phyloP scores from a whole-genome alignment of 2,329 filamentous ascomycete species.

The Plenodomus tracheiphilus region DNA sequence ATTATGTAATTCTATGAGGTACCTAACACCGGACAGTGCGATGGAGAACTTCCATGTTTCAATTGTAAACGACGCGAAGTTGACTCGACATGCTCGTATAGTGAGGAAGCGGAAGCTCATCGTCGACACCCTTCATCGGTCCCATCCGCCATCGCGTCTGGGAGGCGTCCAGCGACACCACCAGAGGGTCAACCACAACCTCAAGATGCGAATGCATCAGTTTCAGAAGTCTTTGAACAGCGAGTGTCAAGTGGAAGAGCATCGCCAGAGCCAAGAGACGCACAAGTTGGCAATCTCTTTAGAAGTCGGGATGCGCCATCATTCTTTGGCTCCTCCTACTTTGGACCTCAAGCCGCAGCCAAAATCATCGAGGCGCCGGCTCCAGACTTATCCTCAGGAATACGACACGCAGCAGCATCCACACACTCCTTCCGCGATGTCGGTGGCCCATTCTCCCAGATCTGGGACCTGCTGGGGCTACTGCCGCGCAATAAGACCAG shows the following conservation, averaged over 20 bases:
- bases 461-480: constrained; percentile 48
- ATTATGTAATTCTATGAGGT: neutral
- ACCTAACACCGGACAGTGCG: constrained; percentile 12
- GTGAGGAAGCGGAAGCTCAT: constrained; percentile 12
- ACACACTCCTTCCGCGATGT: constrained; percentile 33
- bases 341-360: constrained; percentile 22
- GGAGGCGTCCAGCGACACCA: neutral
- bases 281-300: constrained; percentile 21
- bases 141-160: neutral
- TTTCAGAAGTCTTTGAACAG: neutral
- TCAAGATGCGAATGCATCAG: neutral
- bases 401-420: constrained; percentile 18
- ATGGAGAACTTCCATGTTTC: constrained; percentile 20
- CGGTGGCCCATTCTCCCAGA: constrained; percentile 40
- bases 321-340: constrained; percentile 24
- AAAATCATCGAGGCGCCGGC: constrained; percentile 23
- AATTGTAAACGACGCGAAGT: constrained; percentile 19
- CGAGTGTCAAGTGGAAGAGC: constrained; percentile 1
- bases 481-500: constrained; percentile 45
- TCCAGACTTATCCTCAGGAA: constrained; percentile 18
- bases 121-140: constrained; percentile 1
- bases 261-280: constrained; percentile 9
- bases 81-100: constrained; percentile 13
- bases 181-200: neutral
- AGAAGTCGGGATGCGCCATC: constrained; percentile 19